Conservation (phyloP, 108 stramenopile genomes). For the Pseudonitzschia pungens region DNA sequence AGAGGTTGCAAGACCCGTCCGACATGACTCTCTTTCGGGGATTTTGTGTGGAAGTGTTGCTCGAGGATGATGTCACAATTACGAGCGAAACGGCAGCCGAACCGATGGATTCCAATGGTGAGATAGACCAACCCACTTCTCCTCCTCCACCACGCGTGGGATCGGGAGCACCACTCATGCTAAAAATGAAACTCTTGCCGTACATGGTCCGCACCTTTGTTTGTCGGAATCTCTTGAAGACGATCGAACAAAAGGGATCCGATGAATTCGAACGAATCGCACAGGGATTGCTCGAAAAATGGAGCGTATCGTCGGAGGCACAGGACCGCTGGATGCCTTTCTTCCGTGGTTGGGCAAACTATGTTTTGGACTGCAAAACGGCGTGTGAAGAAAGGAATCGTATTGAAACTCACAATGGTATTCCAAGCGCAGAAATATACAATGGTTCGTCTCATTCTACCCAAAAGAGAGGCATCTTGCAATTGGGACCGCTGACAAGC, state of each 20-base stretch:
- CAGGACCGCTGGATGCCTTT: constrained; percentile 66
- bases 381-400: not conserved
- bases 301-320: constrained; percentile 61
- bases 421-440: constrained; percentile 1
- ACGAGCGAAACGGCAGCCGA: not conserved
- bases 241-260: constrained; percentile 38
- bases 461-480: not conserved
- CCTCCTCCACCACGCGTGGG: not conserved
- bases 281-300: constrained; percentile 45
- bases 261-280: constrained; percentile 53
- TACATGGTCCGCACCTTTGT: constrained; percentile 87
- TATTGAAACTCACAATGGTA: constrained; percentile 4
- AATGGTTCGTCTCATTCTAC: not conserved
- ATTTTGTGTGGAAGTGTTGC: constrained; percentile 60
- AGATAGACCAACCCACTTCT: no score
- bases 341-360: constrained; percentile 62
- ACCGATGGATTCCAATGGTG: constrained; percentile 15
- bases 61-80: not conserved
- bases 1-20: constrained; percentile 19
- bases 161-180: constrained; percentile 48
- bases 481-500: constrained; percentile 40
- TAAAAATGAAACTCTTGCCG: constrained; percentile 88
- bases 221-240: constrained; percentile 68
- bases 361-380: constrained; percentile 25
- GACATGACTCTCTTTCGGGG: constrained; percentile 81